Conservation (phyloP, 1,284 basidiomycete genomes). For the Phlebopus sp. region DNA sequence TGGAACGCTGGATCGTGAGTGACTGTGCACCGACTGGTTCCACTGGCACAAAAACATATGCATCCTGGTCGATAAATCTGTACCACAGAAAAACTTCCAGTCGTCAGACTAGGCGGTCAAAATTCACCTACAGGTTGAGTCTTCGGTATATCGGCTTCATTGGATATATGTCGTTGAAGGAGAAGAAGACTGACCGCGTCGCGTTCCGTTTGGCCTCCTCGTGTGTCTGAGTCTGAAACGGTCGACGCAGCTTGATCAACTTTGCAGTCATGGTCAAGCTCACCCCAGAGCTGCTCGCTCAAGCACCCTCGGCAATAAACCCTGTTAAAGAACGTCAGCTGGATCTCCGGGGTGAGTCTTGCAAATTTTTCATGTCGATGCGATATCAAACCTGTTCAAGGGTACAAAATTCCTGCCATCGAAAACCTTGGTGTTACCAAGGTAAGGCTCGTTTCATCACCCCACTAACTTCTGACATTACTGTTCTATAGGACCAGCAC, state of each 20-base stretch:
- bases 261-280: constrained; percentile 71
- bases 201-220: constrained; percentile 19
- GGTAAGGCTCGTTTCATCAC: constrained; percentile 44
- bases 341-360: constrained; percentile 81
- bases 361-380: constrained; percentile 23
- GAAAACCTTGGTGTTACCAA: constrained; percentile 98
- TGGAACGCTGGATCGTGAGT: constrained; percentile 66
- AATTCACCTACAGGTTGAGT: constrained; percentile 55
- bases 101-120: constrained; percentile 4
- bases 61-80: constrained; percentile 70
- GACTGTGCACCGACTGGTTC: constrained; percentile 62
- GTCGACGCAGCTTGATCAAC: constrained; percentile 11
- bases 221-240: constrained; percentile 51
- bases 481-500: constrained; percentile 70
- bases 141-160: constrained; percentile 71
- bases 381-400: constrained; percentile 41
- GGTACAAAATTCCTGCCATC: constrained; percentile 96
- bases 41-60: constrained; percentile 72
- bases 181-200: constrained; percentile 12
- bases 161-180: constrained; percentile 22
- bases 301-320: constrained; percentile 79
- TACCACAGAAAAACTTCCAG: constrained; percentile 8
- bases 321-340: constrained; percentile 93
- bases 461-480: constrained; percentile 6
- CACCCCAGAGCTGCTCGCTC: constrained; percentile 85